Evolutionary conservation across 305 asterid species (phyloP).

Genomic region (Petunia hybrid): DNA sequence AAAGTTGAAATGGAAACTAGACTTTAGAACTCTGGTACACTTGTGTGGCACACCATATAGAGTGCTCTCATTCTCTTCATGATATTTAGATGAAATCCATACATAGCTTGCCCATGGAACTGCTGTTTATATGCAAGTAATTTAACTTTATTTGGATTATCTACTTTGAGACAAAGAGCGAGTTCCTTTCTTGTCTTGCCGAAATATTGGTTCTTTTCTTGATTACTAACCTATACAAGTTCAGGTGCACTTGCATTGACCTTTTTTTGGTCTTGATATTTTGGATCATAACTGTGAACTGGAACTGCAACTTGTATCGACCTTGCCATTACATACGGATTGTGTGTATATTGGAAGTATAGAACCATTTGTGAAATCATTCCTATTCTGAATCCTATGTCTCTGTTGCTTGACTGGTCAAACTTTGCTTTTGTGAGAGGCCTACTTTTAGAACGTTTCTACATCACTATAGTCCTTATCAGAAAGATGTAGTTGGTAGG

Average conservation of each 20-base stretch:
- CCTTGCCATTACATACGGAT: neutral
- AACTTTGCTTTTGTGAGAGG: slow-evolving; percentile 15
- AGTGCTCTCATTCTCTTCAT: slow-evolving; percentile 11
- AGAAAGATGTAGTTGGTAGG: slow-evolving; percentile 25
- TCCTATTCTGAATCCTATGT: slow-evolving; percentile 12
- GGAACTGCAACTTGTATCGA: slow-evolving; percentile 10
- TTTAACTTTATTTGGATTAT: neutral
- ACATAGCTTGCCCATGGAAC: neutral
- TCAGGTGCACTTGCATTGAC: neutral
- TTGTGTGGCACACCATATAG: neutral
- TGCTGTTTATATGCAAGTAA: neutral
- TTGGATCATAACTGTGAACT: slow-evolving; percentile 4
- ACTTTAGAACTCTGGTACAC: slow-evolving; percentile 26
- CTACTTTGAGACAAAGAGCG: neutral
- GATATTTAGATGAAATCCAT: neutral
- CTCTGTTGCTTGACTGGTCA: slow-evolving; percentile 22
- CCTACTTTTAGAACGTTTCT: neutral
- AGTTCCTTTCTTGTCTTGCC: too few relatives aligned
- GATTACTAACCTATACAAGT: neutral
- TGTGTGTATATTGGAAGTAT: neutral
- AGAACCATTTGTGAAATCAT: slow-evolving; percentile 11
- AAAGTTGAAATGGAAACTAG: slow-evolving; percentile 18
- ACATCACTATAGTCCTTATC: neutral
- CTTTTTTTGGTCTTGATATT: neutral
- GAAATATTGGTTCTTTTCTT: neutral